Base-by-base conservation (phyloP, 1,284 basidiomycete genomes). In the Cryptococcus sp. region DNA sequence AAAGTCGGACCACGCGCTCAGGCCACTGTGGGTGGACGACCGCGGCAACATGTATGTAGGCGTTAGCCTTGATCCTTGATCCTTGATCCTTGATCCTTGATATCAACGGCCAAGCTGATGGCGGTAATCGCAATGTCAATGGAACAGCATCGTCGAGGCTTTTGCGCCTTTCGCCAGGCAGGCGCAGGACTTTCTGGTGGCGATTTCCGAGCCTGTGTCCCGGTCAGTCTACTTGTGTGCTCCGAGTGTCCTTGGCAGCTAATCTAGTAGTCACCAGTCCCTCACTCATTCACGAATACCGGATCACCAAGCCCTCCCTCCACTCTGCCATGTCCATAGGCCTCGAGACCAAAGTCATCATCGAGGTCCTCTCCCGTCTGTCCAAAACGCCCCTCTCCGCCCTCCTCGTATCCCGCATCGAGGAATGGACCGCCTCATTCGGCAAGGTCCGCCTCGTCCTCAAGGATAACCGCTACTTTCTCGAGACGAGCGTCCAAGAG, bases 271-370 rank as follows among this genome's bases (percentile, higher is more conserved):
- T 21, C 23, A 2, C 23, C 72, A 93, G 92, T 80, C 96, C 96
- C 43, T 87, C 90, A 36, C 91, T 96, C 78, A 95, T 98, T 62
- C 96, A 99, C 79, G 96, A 98, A 81, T 99, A 98, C 83, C 93
- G 96, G 79, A 86, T 99, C 70, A 98, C 95, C 50, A 88, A 94
- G 46, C 96, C 98, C 77, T 97, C 94, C 23, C 82, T 99, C 28
- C 98, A 98, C 77, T 96, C 96, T 52, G 96, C 96, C 54, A 95
- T 99, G 60, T 98, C 94, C 15, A 96, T 99, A 57, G 96, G 96
- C 21, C 80, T 99, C 38, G 91, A 98, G 75, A 98, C 96, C 3
- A 88, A 95, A 71, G 94, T 98, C 75, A 98, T 98, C 69, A 97
- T 98, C 76, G 92, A 94, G 81, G 96, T 93, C 18, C 80, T 94